Conservation (phyloP, 2,329 filamentous ascomycete species). For the Pestalotiopsis sp. region DNA sequence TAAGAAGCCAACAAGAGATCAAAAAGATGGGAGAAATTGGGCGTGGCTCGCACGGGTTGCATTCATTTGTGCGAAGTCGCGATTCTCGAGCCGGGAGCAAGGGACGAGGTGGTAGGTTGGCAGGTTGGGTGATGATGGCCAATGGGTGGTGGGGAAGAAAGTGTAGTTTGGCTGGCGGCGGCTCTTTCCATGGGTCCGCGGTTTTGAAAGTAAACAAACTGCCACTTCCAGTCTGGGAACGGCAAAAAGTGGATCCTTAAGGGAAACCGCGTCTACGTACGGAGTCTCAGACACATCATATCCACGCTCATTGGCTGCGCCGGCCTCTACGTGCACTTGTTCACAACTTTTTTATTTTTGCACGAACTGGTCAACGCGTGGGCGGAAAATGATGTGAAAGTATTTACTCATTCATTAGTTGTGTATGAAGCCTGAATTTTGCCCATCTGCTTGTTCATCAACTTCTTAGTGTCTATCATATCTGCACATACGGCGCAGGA, state of each 20-base stretch:
- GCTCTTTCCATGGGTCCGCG: neutral
- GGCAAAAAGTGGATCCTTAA: conserved; percentile 2
- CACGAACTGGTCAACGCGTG: too few relatives aligned
- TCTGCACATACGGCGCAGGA: too few relatives aligned
- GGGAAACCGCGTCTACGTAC: neutral
- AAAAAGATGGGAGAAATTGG: neutral
- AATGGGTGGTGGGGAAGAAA: neutral
- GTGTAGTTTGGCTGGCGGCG: neutral
- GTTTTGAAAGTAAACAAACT: conserved; percentile 14
- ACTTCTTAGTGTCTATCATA: too few relatives aligned
- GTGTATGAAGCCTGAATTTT: too few relatives aligned
- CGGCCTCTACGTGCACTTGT: neutral
- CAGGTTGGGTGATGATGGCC: neutral
- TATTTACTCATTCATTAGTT: too few relatives aligned
- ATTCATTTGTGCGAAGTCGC: conserved; percentile 1
- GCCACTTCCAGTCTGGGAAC: conserved; percentile 13
- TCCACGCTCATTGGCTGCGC: neutral
- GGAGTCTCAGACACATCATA: neutral
- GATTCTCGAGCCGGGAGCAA: neutral
- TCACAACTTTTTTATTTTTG: neutral
- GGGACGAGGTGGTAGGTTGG: neutral
- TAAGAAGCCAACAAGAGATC: neutral
- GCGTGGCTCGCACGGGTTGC: neutral
- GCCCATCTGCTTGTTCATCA: too few relatives aligned
- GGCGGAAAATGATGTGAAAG: too few relatives aligned